These are phyloP conservation scores for Ceratocystis huliohia DNA, from an alignment of 2,329 filamentous ascomycete genomes.

Conservation along the genomic window DNA sequence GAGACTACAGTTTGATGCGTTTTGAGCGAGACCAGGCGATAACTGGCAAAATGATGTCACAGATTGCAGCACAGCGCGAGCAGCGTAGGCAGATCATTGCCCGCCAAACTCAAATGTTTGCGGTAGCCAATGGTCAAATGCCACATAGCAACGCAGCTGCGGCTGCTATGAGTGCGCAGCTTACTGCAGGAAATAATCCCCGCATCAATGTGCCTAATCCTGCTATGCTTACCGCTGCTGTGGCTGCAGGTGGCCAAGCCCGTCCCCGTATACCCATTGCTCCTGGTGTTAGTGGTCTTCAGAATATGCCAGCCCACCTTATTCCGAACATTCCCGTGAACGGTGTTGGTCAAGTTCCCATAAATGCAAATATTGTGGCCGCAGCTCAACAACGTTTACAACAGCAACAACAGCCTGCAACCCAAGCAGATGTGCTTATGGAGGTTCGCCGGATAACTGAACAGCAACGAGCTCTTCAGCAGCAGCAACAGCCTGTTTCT, in stretches of 20 bases:
- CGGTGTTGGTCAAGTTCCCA: conserved; percentile 55
- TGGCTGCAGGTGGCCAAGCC: conserved; percentile 32
- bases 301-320: conserved; percentile 38
- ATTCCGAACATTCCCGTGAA: conserved; percentile 44
- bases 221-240: conserved; percentile 25
- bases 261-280: conserved; percentile 44
- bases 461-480: conserved; percentile 44
- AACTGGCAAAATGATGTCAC: conserved; percentile 43
- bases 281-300: conserved; percentile 39
- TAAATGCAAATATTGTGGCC: conserved; percentile 37
- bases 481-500: conserved; percentile 31
- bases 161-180: conserved; percentile 5
- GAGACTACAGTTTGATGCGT: conserved; percentile 81
- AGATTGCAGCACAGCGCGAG: conserved; percentile 43
- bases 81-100: conserved; percentile 31
- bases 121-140: not conserved
- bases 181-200: not conserved
- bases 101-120: conserved; percentile 16
- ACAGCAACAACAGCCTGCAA: conserved; percentile 35
- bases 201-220: conserved; percentile 13
- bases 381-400: conserved; percentile 33
- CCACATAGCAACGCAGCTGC: conserved; percentile 4
- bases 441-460: conserved; percentile 56
- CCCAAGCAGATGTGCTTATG: conserved; percentile 45
- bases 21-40: conserved; percentile 68